A percentile compares a stretch with the other conserved stretches of the same genome.
phyloP scores from a whole-genome alignment of 768 basidiomycete species.

The Auricularia cornea region DNA sequence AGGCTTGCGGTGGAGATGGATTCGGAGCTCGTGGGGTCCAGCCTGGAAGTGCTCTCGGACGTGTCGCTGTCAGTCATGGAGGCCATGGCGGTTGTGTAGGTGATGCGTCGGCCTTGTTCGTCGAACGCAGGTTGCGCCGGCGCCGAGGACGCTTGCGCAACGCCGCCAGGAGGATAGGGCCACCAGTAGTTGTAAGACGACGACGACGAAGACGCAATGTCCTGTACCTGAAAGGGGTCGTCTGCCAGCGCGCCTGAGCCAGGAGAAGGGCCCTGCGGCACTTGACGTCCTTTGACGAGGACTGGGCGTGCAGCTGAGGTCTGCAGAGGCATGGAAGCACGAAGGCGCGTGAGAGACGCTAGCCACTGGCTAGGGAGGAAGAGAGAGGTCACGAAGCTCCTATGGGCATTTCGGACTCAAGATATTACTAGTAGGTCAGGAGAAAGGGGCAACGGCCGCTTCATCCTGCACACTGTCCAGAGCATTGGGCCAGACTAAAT shows the following conservation, averaged over 20 bases:
- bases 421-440: too few relatives aligned
- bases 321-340: background rate
- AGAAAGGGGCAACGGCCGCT: too few relatives aligned
- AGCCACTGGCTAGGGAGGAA: too few relatives aligned
- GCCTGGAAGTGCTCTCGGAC: background rate
- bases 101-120: constrained; percentile 7
- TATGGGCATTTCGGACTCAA: too few relatives aligned
- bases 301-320: background rate
- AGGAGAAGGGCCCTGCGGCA: background rate
- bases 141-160: constrained; percentile 10
- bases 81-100: constrained; percentile 4
- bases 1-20: constrained; percentile 4
- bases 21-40: background rate
- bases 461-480: too few relatives aligned
- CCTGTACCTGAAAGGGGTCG: constrained; percentile 16
- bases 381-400: too few relatives aligned
- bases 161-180: constrained; percentile 28
- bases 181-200: constrained; percentile 30
- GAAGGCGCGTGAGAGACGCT: too few relatives aligned
- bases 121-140: constrained; percentile 4
- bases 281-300: background rate
- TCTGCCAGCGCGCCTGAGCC: background rate
- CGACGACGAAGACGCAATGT: constrained; percentile 14
- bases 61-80: background rate
- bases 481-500: too few relatives aligned